These are phyloP conservation scores for Galeopsis tetrahit DNA, from an alignment of 257 asterid genomes.

Conservation along the genomic window DNA sequence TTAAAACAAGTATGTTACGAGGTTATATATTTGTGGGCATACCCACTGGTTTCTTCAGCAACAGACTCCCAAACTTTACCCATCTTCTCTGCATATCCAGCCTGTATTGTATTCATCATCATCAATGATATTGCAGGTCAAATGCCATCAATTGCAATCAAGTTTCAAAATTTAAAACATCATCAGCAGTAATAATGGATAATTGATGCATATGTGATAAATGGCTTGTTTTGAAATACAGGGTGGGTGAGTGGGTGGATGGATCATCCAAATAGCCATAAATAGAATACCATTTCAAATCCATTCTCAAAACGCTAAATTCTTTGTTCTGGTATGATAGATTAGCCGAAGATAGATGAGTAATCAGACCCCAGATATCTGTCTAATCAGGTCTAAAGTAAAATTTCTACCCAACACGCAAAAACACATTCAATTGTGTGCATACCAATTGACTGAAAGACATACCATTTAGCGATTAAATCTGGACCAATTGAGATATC, in stretches of 20 bases:
- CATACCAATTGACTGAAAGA: too few species aligned
- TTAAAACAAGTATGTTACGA: conserved; percentile 35
- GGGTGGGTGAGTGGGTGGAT: neutral
- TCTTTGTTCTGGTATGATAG: too few species aligned
- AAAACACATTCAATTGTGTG: too few species aligned
- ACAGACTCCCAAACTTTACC: conserved; percentile 84
- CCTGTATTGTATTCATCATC: conserved; percentile 49
- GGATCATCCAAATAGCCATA: neutral
- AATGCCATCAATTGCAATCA: neutral
- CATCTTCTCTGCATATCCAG: conserved; percentile 95
- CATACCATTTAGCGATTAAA: too few species aligned
- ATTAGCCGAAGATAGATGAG: too few species aligned
- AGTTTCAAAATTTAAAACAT: neutral
- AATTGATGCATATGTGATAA: too few species aligned
- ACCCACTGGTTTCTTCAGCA: conserved; percentile 82
- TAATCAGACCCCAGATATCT: too few species aligned
- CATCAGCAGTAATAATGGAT: neutral
- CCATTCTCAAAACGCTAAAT: neutral
- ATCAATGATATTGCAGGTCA: neutral
- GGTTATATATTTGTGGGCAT: conserved; percentile 39
- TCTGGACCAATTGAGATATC: too few species aligned
- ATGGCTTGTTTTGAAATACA: neutral
- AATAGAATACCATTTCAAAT: neutral
- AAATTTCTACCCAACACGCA: too few species aligned
- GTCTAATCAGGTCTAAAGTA: too few species aligned